Evolutionary conservation across 23 red algal species (phyloP), one percentile per base, ranked within the genome.

Genomic region (Gracilaria domingensis): DNA sequence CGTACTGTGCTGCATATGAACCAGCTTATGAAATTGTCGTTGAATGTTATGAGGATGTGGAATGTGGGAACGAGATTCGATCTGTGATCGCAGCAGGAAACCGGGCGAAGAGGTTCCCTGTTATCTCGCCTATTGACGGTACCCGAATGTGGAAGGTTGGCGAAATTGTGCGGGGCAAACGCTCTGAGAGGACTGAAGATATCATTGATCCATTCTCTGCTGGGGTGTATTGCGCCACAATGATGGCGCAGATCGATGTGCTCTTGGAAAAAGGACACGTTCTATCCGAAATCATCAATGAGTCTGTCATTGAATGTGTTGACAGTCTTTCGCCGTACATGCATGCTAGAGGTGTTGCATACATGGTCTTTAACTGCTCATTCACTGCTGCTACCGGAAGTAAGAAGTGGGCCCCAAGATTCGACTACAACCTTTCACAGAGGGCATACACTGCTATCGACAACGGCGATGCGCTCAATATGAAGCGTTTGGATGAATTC

Each of bases 191-290:
- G 21, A 53, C 61, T 40, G 86, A 76, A 33, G 70, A 89, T 30
- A 81, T 80, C 13, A 83, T 98, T 30, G 97, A 95, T 61, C 89
- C 97, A 8, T 98, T 98, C 81, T 84, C 93, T 50, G 97, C 97
- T 0, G 97, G 97, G 53, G 97, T 98, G 12, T 98, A 98, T 81
- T 93, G 88, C 66, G 97, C 97, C 1, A 93, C 93, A 32, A 98
- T 98, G 97, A 98, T 98, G 97, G 97, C 97, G 20, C 97, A 98
- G 93, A 98, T 98, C 84, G 97, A 98, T 83, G 87, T 98, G 32
- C 87, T 98, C 8, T 25, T 96, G 75, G 97, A 98, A 78, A 95
- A 95, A 59, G 93, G 93, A 35, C 97, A 98, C 85, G 89, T 94
- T 2, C 42, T 94, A n/a, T 95, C 93, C 0, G 97, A 98, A 69